These are phyloP conservation scores for Endocarpon pusillum DNA, from an alignment of 495 filamentous ascomycete genomes.

Conservation along the genomic window DNA sequence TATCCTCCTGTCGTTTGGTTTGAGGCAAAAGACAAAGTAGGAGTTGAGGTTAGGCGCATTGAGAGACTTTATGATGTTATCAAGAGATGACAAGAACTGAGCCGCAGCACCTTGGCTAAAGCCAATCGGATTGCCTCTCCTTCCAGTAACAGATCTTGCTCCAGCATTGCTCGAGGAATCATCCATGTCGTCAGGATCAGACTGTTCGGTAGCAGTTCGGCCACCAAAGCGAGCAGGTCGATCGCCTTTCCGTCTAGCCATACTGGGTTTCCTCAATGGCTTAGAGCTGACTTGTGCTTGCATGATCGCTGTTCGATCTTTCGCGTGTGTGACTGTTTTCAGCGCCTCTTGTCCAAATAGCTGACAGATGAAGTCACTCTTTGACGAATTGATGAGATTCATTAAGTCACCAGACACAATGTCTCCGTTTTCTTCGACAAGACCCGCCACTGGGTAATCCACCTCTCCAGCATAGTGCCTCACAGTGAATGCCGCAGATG, in stretches of 20 bases:
- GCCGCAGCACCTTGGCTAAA: slow-evolving; percentile 72
- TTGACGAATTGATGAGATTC: slow-evolving; percentile 79
- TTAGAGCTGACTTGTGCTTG: slow-evolving; percentile 93
- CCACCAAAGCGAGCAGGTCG: slow-evolving; percentile 26
- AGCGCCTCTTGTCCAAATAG: slow-evolving; percentile 88
- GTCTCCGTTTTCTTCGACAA: slow-evolving; percentile 90
- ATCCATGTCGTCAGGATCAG: slow-evolving; percentile 18
- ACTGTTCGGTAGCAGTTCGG: slow-evolving; percentile 11
- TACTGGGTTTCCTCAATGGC: slow-evolving; percentile 78
- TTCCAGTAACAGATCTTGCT: slow-evolving; percentile 20
- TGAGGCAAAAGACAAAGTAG: slow-evolving; percentile 93
- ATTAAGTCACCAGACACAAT: slow-evolving; percentile 89
- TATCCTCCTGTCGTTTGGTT: slow-evolving; percentile 92
- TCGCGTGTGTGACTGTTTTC: slow-evolving; percentile 76
- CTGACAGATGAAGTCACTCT: slow-evolving; percentile 71
- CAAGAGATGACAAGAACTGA: slow-evolving; percentile 78
- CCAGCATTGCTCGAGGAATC: slow-evolving; percentile 32
- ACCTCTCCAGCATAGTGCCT: slow-evolving; percentile 93
- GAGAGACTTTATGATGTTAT: slow-evolving; percentile 73
- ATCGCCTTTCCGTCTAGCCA: slow-evolving; percentile 57
- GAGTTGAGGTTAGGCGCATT: slow-evolving; percentile 67
- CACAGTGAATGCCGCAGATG: slow-evolving; percentile 64
- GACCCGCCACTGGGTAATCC: slow-evolving; percentile 72
- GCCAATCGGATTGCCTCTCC: slow-evolving; percentile 24
- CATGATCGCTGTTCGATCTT: slow-evolving; percentile 79